These are phyloP conservation scores for Zizania palustris DNA, from an alignment of 202 grass and related monocot species.

Conservation along the genomic window DNA sequence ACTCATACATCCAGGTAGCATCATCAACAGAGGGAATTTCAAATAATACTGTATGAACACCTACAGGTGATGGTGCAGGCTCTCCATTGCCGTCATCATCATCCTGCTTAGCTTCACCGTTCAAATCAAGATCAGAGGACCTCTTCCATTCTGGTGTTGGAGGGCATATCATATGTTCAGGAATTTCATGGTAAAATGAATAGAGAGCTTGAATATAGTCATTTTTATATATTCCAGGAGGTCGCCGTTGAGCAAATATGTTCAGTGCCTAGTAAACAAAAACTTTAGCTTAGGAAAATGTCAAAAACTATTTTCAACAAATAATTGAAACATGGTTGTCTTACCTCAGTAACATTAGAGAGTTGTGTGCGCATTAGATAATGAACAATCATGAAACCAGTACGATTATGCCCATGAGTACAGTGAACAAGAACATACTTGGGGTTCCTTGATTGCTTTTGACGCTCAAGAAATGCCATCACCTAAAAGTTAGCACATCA, in stretches of 20 bases:
- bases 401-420: conserved; percentile 98
- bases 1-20: neutral
- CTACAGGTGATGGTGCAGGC: conserved; percentile 52
- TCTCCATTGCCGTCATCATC: conserved; percentile 75
- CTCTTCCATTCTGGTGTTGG: conserved; percentile 94
- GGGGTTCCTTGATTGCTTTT: conserved; percentile 70
- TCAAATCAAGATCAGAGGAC: conserved; percentile 88
- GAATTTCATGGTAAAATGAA: conserved; percentile 93
- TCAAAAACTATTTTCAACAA: conserved; percentile 16
- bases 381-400: conserved; percentile 98
- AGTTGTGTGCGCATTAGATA: conserved; percentile 81
- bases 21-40: neutral
- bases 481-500: conserved; percentile 47
- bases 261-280: conserved; percentile 63
- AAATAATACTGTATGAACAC: conserved; percentile 37
- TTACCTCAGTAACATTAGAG: conserved; percentile 74
- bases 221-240: conserved; percentile 95
- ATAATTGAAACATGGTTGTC: conserved; percentile 11
- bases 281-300: conserved; percentile 13
- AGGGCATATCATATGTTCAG: conserved; percentile 77
- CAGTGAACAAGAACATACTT: conserved; percentile 96
- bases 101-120: conserved; percentile 93
- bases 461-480: conserved; percentile 75
- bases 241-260: conserved; percentile 73
- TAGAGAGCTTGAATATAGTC: conserved; percentile 91